These are phyloP conservation scores for Magnaporthiopsis incrustans DNA, from an alignment of 2,329 filamentous ascomycete genomes.

Conservation along the genomic window DNA sequence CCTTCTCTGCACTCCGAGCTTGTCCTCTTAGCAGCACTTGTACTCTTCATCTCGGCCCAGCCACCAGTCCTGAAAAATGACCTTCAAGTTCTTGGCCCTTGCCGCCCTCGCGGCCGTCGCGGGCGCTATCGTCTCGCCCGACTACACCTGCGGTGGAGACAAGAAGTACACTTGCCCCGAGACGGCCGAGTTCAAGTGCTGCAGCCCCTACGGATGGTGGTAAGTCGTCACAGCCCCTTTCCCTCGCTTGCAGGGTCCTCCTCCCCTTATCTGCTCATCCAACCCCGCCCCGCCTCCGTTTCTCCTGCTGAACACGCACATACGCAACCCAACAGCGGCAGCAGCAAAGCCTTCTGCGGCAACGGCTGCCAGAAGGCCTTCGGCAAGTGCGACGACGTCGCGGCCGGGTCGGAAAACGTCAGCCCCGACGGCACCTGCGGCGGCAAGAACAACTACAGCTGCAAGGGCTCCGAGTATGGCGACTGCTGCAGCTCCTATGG, in stretches of 20 bases:
- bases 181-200: background rate
- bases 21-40: background rate
- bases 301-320: too few relatives aligned
- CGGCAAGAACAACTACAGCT: conserved; percentile 9
- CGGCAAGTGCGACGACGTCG: background rate
- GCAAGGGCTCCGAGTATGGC: conserved; percentile 10
- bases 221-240: too few relatives aligned
- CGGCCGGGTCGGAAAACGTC: too few relatives aligned
- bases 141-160: background rate
- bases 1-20: background rate
- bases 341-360: conserved; percentile 31
- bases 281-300: too few relatives aligned
- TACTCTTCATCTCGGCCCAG: background rate
- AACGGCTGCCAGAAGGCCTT: conserved; percentile 18
- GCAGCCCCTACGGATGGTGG: conserved; percentile 4
- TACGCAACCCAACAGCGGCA: background rate
- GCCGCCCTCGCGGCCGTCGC: background rate
- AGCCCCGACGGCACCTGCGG: conserved; percentile 13
- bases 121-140: background rate
- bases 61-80: background rate
- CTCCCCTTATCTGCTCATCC: too few relatives aligned
- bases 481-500: conserved; percentile 12
- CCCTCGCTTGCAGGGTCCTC: too few relatives aligned
- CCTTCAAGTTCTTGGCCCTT: background rate
- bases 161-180: background rate